phyloP scores from a whole-genome alignment of 192 early-diverging fungal genomes.

The Coemansia sp. region DNA sequence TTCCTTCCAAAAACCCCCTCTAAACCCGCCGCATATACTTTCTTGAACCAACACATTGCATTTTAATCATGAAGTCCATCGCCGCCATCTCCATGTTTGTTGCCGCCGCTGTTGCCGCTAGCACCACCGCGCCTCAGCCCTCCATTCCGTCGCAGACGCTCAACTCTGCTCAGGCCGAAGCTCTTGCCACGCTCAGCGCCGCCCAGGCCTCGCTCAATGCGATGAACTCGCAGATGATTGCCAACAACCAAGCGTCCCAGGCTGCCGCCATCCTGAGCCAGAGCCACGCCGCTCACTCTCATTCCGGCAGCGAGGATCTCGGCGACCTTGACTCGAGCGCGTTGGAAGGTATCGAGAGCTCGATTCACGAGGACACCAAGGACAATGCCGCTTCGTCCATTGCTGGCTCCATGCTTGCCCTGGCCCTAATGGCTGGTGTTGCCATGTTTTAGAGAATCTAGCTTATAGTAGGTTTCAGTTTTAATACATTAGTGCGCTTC shows the following conservation, averaged over 20 bases:
- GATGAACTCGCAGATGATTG: constrained; percentile 45
- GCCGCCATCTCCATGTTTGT: constrained; percentile 27
- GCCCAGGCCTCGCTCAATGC: constrained; percentile 46
- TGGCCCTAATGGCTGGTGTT: constrained; percentile 35
- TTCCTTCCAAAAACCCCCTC: background rate
- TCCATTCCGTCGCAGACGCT: constrained; percentile 41
- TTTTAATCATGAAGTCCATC: constrained; percentile 36
- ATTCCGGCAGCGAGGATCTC: constrained; percentile 26
- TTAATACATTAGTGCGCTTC: constrained; percentile 3
- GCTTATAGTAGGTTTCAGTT: constrained; percentile 4
- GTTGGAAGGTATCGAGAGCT: constrained; percentile 18
- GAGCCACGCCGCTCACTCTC: constrained; percentile 26
- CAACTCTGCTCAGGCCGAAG: constrained; percentile 44
- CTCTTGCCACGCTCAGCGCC: constrained; percentile 50
- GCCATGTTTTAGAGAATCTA: constrained; percentile 40
- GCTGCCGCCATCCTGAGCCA: constrained; percentile 44
- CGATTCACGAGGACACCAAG: constrained; percentile 15
- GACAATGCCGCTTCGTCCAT: constrained; percentile 29
- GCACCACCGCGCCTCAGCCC: constrained; percentile 9
- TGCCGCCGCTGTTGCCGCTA: constrained; percentile 27
- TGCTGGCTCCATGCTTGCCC: constrained; percentile 41
- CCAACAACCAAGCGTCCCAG: constrained; percentile 44
- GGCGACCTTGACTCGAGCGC: constrained; percentile 31
- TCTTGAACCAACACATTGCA: background rate
- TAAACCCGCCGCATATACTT: background rate